Conservation (phyloP, 345 rosid species). For the Syzygium jambos region DNA sequence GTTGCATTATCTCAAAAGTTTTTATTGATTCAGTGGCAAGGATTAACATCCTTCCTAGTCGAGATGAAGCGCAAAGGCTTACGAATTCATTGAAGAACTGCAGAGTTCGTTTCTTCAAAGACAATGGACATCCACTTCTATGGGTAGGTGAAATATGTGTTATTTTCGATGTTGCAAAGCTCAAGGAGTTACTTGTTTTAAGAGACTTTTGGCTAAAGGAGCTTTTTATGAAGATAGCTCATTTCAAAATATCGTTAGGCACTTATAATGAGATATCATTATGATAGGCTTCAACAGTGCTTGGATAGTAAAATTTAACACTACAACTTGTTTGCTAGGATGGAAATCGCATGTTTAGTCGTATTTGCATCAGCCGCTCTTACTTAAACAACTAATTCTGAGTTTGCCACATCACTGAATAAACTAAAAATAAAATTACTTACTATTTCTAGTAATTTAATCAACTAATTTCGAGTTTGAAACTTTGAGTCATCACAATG, state of each 20-base stretch:
- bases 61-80: slow-evolving; percentile 60
- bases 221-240: not conserved
- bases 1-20: not conserved
- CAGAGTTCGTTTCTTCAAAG: slow-evolving; percentile 57
- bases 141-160: slow-evolving; percentile 28
- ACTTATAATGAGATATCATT: not conserved
- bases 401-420: not conserved
- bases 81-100: slow-evolving; percentile 43
- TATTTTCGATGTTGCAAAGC: not conserved
- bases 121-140: slow-evolving; percentile 71
- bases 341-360: not conserved
- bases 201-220: not conserved
- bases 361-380: not conserved
- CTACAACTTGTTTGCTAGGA: not conserved
- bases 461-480: not conserved
- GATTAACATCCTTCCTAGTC: slow-evolving; percentile 76
- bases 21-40: slow-evolving; percentile 43
- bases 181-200: not conserved
- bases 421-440: not conserved
- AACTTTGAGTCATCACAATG: not conserved
- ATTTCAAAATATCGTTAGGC: not conserved
- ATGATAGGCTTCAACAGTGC: not conserved
- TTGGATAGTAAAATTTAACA: not conserved
- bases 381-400: not conserved
- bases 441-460: not conserved